Conservation (phyloP, 139 green algal species). For the Marvania coccoides region DNA sequence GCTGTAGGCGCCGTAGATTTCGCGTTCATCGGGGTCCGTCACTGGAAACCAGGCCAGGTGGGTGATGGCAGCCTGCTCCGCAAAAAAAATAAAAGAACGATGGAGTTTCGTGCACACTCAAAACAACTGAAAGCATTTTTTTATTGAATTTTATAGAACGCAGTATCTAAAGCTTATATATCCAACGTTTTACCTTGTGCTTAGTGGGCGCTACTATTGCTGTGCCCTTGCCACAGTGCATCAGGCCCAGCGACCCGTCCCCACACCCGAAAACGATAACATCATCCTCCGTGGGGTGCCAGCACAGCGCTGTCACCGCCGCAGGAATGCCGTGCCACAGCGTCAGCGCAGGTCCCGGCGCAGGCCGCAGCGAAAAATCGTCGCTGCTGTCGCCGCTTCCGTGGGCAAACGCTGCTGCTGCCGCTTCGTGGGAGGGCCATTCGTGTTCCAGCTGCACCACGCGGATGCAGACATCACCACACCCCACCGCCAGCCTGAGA, state of each 20-base stretch:
- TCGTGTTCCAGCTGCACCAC: slow-evolving; percentile 2
- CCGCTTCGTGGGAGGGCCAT: too few relatives aligned
- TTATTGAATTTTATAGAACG: background rate
- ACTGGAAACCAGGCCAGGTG: slow-evolving; percentile 3
- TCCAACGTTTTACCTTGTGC: slow-evolving; percentile 7
- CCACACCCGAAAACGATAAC: slow-evolving; percentile 23
- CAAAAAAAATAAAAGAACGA: too few relatives aligned
- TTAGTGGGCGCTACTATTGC: slow-evolving; percentile 1
- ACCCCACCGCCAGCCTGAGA: slow-evolving; percentile 14
- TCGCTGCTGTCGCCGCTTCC: too few relatives aligned
- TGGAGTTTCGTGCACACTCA: too few relatives aligned
- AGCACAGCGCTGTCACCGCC: slow-evolving; percentile 13
- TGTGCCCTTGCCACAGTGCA: background rate
- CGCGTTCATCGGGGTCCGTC: too few relatives aligned
- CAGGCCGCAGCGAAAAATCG: background rate
- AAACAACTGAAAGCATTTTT: too few relatives aligned
- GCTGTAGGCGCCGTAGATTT: too few relatives aligned
- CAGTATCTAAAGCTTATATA: background rate
- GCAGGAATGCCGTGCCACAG: slow-evolving; percentile 19
- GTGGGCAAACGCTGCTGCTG: too few relatives aligned
- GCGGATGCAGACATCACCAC: slow-evolving; percentile 18
- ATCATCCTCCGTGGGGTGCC: background rate
- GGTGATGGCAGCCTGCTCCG: background rate
- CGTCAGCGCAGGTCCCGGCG: slow-evolving; percentile 6
- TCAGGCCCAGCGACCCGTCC: slow-evolving; percentile 19